These are phyloP conservation scores for Diplodia seriata DNA, from an alignment of 2,329 filamentous ascomycete species.

Conservation along the genomic window DNA sequence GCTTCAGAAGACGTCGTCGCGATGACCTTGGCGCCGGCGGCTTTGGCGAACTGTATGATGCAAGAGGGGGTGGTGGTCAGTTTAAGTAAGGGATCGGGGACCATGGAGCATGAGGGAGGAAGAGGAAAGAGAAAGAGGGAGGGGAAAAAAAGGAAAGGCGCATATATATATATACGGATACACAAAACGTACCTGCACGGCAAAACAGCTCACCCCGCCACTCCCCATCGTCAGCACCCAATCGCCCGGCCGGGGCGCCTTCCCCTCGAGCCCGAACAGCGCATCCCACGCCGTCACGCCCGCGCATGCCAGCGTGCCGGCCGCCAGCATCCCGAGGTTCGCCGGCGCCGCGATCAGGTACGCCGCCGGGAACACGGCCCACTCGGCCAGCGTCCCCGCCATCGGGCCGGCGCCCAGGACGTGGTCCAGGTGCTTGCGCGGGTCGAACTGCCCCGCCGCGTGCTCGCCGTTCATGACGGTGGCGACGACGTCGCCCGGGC, in stretches of 20 bases:
- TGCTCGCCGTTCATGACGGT: conserved; percentile 66
- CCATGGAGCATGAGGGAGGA: not conserved
- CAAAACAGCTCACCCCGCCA: conserved; percentile 72
- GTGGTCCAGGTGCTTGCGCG: conserved; percentile 48
- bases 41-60: conserved; percentile 53
- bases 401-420: conserved; percentile 69
- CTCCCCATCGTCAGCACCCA: conserved; percentile 72
- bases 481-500: conserved; percentile 71
- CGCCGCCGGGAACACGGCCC: conserved; percentile 69
- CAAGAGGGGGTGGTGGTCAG: too few relatives aligned
- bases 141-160: not conserved
- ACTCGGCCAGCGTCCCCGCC: conserved; percentile 72
- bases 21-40: conserved; percentile 63
- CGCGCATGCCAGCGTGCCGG: conserved; percentile 56
- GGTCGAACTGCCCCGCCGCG: conserved; percentile 57
- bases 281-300: conserved; percentile 60
- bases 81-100: not conserved
- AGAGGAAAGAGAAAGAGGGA: not conserved
- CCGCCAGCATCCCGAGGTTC: conserved; percentile 56
- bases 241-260: conserved; percentile 47
- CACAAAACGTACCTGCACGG: conserved; percentile 57
- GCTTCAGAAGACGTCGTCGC: conserved; percentile 61
- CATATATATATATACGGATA: too few relatives aligned
- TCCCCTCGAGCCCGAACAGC: conserved; percentile 56
- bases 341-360: conserved; percentile 71